Evolutionary conservation across 768 basidiomycete genomes (phyloP).

Genomic region (Naematelia aurantialba): DNA sequence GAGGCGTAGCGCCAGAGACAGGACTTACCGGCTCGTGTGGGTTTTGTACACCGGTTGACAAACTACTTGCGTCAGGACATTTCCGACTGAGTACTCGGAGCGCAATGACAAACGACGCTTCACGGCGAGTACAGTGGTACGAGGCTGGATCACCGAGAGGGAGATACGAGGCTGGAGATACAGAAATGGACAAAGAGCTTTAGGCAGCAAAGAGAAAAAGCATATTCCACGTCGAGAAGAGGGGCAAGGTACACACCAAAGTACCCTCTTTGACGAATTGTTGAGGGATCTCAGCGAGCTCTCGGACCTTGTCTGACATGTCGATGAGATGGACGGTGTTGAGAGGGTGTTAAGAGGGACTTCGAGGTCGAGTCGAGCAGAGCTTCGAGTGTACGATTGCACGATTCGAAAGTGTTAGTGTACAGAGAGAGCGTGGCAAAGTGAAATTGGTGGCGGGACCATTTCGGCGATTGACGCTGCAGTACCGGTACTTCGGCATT

Average conservation of each 20-base stretch:
- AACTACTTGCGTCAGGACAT: conserved; percentile 59
- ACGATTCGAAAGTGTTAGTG: too few species aligned
- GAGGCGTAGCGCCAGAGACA: too few species aligned
- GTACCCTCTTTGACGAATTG: conserved; percentile 89
- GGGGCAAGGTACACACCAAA: conserved; percentile 60
- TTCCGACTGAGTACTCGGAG: too few species aligned
- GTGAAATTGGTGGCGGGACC: too few species aligned
- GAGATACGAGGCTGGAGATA: neutral
- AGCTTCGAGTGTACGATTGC: too few species aligned
- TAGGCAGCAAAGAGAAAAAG: too few species aligned
- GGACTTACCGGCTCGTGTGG: conserved; percentile 78
- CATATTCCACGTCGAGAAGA: too few species aligned
- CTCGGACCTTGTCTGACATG: conserved; percentile 87
- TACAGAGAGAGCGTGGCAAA: too few species aligned
- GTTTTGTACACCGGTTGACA: conserved; percentile 94
- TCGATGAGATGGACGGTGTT: neutral
- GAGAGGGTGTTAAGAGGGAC: neutral
- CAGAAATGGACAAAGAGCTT: neutral
- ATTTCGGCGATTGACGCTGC: neutral
- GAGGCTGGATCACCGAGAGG: too few species aligned
- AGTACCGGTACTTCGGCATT: neutral
- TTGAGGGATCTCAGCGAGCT: conserved; percentile 85
- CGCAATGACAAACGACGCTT: too few species aligned
- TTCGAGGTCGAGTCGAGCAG: too few species aligned
- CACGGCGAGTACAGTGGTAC: too few species aligned